These are phyloP conservation scores for Amoeboradix gromovi DNA, from an alignment of 371 early-diverging fungal genomes.

Conservation along the genomic window DNA sequence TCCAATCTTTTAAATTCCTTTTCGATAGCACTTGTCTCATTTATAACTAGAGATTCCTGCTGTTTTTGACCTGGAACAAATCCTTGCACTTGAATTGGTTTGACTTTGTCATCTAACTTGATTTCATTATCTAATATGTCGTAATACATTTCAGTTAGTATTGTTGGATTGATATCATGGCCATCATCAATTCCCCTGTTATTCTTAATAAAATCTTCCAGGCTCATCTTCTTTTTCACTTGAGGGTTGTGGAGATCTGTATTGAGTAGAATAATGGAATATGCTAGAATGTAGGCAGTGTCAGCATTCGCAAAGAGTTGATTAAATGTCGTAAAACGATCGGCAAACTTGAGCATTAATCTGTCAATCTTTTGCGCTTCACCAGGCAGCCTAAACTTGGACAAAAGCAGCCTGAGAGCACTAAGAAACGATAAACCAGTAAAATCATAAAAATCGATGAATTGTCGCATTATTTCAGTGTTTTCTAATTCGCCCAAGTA, in stretches of 20 bases:
- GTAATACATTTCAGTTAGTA: constrained; percentile 39
- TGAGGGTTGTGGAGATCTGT: constrained; percentile 79
- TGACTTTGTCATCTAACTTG: constrained; percentile 61
- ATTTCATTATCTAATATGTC: constrained; percentile 60
- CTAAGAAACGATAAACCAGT: constrained; percentile 35
- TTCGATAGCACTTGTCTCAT: too few relatives aligned
- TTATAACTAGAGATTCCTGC: too few relatives aligned
- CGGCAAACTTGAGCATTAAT: constrained; percentile 86
- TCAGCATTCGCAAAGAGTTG: constrained; percentile 66
- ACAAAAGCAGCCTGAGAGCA: constrained; percentile 59
- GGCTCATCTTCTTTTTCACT: constrained; percentile 65
- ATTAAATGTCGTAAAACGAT: constrained; percentile 53
- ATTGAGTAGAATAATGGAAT: constrained; percentile 76
- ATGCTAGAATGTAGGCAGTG: constrained; percentile 71
- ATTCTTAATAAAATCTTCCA: constrained; percentile 67
- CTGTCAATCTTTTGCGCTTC: constrained; percentile 95
- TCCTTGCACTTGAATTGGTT: too few relatives aligned
- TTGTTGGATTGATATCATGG: constrained; percentile 32
- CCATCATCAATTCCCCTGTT: constrained; percentile 76
- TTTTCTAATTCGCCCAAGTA: constrained; percentile 33
- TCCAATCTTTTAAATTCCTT: too few relatives aligned
- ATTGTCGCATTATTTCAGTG: constrained; percentile 71
- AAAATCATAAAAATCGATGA: constrained; percentile 70
- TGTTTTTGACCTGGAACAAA: too few relatives aligned
- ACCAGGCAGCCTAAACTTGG: constrained; percentile 79